These are phyloP conservation scores for Erodium texanum DNA, from an alignment of 441 rosid species.

Conservation along the genomic window DNA sequence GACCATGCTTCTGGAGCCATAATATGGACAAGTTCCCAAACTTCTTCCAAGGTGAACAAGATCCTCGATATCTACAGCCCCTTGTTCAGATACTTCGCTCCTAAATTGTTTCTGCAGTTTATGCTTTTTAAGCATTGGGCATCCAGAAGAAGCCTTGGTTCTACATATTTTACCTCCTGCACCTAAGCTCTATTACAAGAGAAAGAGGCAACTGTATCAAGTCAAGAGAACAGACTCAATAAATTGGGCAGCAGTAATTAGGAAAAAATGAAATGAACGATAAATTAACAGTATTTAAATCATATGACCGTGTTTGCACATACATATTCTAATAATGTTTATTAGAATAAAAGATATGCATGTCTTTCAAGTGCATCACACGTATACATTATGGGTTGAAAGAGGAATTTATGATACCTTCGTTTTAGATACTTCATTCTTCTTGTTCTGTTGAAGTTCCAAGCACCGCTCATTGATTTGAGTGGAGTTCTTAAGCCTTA, in stretches of 20 bases:
- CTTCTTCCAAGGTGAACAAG: slow-evolving; percentile 66
- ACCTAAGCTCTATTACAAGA: slow-evolving; percentile 42
- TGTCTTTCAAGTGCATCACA: not conserved
- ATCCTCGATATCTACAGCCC: slow-evolving; percentile 85
- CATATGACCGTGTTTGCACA: not conserved
- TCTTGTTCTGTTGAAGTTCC: slow-evolving; percentile 72
- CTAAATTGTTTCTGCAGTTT: slow-evolving; percentile 57
- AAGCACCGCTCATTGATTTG: slow-evolving; percentile 75
- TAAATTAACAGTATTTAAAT: no score
- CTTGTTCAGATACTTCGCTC: slow-evolving; percentile 44
- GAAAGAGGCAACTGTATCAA: not conserved
- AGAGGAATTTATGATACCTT: slow-evolving; percentile 37
- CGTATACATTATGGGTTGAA: not conserved
- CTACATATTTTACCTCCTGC: slow-evolving; percentile 37
- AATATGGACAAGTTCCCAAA: slow-evolving; percentile 82
- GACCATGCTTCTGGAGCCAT: slow-evolving; percentile 74
- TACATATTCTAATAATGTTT: not conserved
- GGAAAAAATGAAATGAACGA: not conserved
- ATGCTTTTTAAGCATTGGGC: slow-evolving; percentile 78
- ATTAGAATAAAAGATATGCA: not conserved
- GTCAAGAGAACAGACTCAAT: not conserved
- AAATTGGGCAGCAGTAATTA: not conserved
- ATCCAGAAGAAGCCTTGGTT: slow-evolving; percentile 58
- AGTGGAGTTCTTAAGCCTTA: slow-evolving; percentile 50
- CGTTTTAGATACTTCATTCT: slow-evolving; percentile 45